Evolutionary conservation across 495 filamentous ascomycete species (phyloP).

Genomic region (Xylaria bambusicola): DNA sequence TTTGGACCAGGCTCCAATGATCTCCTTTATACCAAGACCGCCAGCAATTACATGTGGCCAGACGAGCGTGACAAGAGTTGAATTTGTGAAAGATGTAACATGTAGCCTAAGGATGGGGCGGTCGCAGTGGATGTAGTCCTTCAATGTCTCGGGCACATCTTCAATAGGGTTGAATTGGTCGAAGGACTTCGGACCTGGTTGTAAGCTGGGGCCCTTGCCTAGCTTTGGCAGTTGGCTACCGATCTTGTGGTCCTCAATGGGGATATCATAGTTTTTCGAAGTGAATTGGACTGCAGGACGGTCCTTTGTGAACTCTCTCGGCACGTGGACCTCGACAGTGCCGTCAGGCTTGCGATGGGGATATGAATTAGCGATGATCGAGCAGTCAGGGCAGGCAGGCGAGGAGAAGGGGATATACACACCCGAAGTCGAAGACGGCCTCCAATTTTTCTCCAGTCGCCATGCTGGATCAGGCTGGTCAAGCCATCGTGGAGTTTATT

Average conservation of each 20-base stretch:
- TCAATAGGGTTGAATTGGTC: conserved; percentile 5
- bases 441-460: conserved; percentile 11
- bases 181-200: not conserved
- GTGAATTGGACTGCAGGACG: conserved; percentile 6
- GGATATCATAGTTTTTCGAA: not conserved
- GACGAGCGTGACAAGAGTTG: conserved; percentile 5
- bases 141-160: not conserved
- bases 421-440: conserved; percentile 9
- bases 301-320: conserved; percentile 4
- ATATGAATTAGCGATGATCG: not conserved
- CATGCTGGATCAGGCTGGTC: conserved; percentile 7
- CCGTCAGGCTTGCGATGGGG: not conserved
- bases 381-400: not conserved
- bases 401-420: not conserved
- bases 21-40: conserved; percentile 5
- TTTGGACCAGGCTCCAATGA: conserved; percentile 8
- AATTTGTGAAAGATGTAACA: conserved; percentile 6
- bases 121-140: conserved; percentile 8
- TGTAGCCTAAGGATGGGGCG: conserved; percentile 2
- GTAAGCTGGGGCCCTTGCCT: not conserved
- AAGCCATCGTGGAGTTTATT: conserved; percentile 4
- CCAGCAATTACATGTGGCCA: conserved; percentile 8
- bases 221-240: conserved; percentile 8
- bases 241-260: conserved; percentile 10
- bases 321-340: not conserved